Evolutionary conservation across 2,329 filamentous ascomycete genomes (phyloP), one percentile per base, ranked within the genome.

Genomic region (Ustulina deusta): DNA sequence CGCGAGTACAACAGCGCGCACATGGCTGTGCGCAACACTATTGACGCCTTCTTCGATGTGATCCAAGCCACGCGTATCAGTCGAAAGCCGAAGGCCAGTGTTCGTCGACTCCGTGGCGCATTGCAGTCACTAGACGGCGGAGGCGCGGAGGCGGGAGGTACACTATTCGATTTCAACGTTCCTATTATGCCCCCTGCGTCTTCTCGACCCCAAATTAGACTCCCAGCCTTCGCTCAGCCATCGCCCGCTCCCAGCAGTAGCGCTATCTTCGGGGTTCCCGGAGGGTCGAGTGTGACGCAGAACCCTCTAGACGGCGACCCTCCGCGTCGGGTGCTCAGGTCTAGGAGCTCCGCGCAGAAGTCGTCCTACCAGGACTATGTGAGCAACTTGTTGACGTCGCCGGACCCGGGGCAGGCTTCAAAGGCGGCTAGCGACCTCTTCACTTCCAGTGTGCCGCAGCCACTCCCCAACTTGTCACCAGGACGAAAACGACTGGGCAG

Each of bases 1-100:
- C 66, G 52, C 10, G 72, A 76, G 48, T 78, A 75, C 34, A n/a
- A 29, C 1, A 52, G 52, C n/a, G 32, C 66, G 2, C 67, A 72
- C 40, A 61, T 61, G 4, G 69, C 66, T 11, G 69, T 78, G 34
- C 76, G 74, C 6, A 10, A 36, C 0, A 62, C 67, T 1, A 40
- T 78, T 1, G 73, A 77, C 42, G 69, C 72, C 10, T 73, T 61
- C 56, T 38, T 72, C 27, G 0, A 5, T 1, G 46, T 66, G 20
- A 6, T 63, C 48, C 32, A 27, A 6, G 4, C 3, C 11, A 6
- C 6, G 15, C 20, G 2, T 15, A 38, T 25, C 6, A 5, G 6
- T 9, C 20, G 3, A 6, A 44, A 44, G 17, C 17, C 57, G 27
- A 10, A 9, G 27, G 3, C 48, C 2, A 34, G 17, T 32, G 17